Conservation (phyloP, 805 yeast genomes). For the Lachancea fermentati region DNA sequence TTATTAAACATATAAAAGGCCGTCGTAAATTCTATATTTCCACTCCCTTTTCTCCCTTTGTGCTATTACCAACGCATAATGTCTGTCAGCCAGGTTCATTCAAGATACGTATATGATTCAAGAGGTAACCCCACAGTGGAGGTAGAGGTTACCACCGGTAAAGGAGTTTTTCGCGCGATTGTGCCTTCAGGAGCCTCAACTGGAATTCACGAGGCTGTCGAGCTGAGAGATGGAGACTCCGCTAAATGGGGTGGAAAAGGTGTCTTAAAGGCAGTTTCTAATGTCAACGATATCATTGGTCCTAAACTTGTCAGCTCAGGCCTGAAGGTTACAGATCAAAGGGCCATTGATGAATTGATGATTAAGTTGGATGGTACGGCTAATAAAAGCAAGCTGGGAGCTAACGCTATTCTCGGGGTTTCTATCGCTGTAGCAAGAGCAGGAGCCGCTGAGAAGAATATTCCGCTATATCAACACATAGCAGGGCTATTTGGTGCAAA, state of each 20-base stretch:
- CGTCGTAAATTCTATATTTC: too few relatives aligned
- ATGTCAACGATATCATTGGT: constrained; percentile 83
- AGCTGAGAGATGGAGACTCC: constrained; percentile 90
- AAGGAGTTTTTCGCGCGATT: constrained; percentile 84
- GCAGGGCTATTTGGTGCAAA: constrained; percentile 59
- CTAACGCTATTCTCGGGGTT: constrained; percentile 91
- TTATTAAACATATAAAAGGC: too few relatives aligned
- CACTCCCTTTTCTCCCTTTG: too few relatives aligned
- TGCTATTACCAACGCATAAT: too few relatives aligned
- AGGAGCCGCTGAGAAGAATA: constrained; percentile 82
- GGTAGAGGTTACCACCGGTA: constrained; percentile 81
- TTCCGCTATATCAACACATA: constrained; percentile 81
- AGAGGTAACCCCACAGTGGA: constrained; percentile 98
- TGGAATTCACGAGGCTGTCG: constrained; percentile 91
- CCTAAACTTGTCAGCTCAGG: constrained; percentile 73
- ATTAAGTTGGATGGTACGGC: constrained; percentile 81
- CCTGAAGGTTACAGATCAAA: constrained; percentile 74
- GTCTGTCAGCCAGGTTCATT: constrained; percentile 72
- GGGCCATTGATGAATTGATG: constrained; percentile 72
- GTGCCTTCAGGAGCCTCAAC: constrained; percentile 98
- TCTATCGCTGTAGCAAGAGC: constrained; percentile 89
- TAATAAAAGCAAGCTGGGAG: constrained; percentile 89
- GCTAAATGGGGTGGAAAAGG: constrained; percentile 94
- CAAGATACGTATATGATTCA: constrained; percentile 93
- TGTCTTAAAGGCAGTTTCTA: constrained; percentile 85